Conservation (phyloP, 179 eudicot genomes). For the Vitellaria paradoxa region DNA sequence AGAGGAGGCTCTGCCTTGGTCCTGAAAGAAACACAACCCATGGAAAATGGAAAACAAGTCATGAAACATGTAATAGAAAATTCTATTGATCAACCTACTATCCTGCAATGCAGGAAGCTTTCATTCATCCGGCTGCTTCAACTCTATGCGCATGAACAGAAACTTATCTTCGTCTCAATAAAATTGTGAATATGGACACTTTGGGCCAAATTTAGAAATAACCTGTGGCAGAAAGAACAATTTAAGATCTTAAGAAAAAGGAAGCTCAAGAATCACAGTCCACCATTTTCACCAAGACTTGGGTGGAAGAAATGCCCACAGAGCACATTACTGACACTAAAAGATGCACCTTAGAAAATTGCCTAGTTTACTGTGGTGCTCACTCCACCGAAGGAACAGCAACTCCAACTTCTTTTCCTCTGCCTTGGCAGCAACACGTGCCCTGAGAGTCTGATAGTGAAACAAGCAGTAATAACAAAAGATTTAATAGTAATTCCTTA, state of each 20-base stretch:
- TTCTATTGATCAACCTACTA: slow-evolving; percentile 27
- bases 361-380: slow-evolving; percentile 92
- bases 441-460: slow-evolving; percentile 61
- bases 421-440: slow-evolving; percentile 91
- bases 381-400: slow-evolving; percentile 94
- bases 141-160: slow-evolving; percentile 70
- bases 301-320: neutral
- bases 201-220: slow-evolving; percentile 93
- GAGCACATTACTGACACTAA: neutral
- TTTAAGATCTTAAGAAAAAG: neutral
- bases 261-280: neutral
- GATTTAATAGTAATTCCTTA: neutral
- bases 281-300: neutral
- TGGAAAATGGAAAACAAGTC: slow-evolving; percentile 30
- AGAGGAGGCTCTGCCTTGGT: slow-evolving; percentile 90
- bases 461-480: slow-evolving; percentile 13
- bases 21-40: slow-evolving; percentile 48
- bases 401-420: slow-evolving; percentile 91
- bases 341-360: slow-evolving; percentile 72
- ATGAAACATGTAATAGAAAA: slow-evolving; percentile 2
- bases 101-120: slow-evolving; percentile 34
- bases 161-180: slow-evolving; percentile 99
- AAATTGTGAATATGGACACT: slow-evolving; percentile 98
- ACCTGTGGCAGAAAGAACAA: slow-evolving; percentile 50
- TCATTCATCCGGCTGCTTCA: slow-evolving; percentile 52